phyloP scores from a whole-genome alignment of 192 early-diverging fungal genomes.

The Backusella macrospora region DNA sequence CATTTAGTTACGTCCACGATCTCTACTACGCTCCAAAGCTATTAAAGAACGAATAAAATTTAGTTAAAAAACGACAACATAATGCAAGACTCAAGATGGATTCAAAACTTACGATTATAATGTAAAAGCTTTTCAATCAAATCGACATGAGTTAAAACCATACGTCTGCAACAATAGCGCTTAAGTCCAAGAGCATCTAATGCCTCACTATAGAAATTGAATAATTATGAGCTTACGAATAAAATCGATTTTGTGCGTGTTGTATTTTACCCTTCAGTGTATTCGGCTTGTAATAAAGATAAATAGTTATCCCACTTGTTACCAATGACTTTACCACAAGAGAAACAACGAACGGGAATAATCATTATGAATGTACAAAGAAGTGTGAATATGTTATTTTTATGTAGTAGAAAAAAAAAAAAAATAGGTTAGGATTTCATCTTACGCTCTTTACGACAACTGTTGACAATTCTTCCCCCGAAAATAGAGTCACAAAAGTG shows the following conservation, averaged over 20 bases:
- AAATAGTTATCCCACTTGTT: conserved; percentile 97
- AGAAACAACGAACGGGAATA: conserved; percentile 98
- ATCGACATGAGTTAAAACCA: conserved; percentile 98
- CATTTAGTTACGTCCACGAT: conserved; percentile 18
- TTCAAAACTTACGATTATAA: conserved; percentile 73
- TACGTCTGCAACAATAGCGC: conserved; percentile 97
- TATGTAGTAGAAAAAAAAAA: background rate
- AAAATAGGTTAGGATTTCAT: too few species aligned
- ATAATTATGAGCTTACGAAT: background rate
- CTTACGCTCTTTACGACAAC: too few species aligned
- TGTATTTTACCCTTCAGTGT: conserved; percentile 70
- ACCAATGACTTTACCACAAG: conserved; percentile 97
- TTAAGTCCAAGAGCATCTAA: conserved; percentile 73
- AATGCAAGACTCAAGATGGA: background rate
- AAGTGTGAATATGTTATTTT: background rate
- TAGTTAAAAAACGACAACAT: background rate
- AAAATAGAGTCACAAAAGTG: conserved; percentile 10
- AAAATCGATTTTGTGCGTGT: background rate
- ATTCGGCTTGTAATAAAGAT: conserved; percentile 73
- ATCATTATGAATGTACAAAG: conserved; percentile 71
- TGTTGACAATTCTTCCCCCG: background rate
- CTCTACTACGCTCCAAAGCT: conserved; percentile 38
- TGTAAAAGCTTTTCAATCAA: conserved; percentile 98
- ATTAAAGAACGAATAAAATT: background rate
- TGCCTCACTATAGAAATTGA: conserved; percentile 58